Conservation (phyloP, 768 basidiomycete species). For the Pleurotus giganteus region DNA sequence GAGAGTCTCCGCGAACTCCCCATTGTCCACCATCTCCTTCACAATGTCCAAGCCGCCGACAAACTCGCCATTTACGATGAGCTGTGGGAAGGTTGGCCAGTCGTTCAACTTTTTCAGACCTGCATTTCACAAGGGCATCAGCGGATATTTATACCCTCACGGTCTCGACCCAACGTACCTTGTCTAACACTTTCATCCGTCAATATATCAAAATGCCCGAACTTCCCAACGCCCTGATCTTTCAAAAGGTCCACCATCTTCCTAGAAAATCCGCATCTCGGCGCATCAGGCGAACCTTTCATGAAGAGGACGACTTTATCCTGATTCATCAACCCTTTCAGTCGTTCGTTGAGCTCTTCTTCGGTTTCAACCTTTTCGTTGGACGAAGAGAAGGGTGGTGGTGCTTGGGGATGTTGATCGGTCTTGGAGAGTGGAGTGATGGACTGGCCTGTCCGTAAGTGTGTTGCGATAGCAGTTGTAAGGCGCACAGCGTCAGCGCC, state of each 20-base stretch:
- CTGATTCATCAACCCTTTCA: conserved; percentile 74
- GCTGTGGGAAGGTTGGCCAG: conserved; percentile 89
- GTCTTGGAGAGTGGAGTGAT: conserved; percentile 50
- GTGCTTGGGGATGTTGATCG: conserved; percentile 35
- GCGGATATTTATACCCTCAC: neutral
- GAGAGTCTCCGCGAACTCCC: conserved; percentile 63
- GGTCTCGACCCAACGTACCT: conserved; percentile 42
- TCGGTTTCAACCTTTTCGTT: conserved; percentile 45
- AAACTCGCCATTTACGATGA: conserved; percentile 87
- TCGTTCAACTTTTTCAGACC: conserved; percentile 78
- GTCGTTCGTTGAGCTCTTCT: conserved; percentile 65
- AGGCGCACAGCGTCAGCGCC: conserved; percentile 79
- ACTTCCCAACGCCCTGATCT: conserved; percentile 58
- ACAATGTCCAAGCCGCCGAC: conserved; percentile 95
- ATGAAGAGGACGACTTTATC: conserved; percentile 83
- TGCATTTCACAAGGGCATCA: conserved; percentile 18
- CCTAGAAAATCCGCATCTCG: conserved; percentile 84
- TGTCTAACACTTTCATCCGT: conserved; percentile 78
- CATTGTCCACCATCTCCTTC: conserved; percentile 80
- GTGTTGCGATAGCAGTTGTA: conserved; percentile 56
- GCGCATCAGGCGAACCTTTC: conserved; percentile 79
- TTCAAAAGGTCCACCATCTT: conserved; percentile 68
- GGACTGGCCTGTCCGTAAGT: conserved; percentile 33
- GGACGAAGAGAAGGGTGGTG: conserved; percentile 18
- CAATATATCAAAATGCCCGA: conserved; percentile 81